Evolutionary conservation across 805 yeast species (phyloP), one percentile per base, ranked within the genome.

Genomic region (Hanseniaspora lachancei): DNA sequence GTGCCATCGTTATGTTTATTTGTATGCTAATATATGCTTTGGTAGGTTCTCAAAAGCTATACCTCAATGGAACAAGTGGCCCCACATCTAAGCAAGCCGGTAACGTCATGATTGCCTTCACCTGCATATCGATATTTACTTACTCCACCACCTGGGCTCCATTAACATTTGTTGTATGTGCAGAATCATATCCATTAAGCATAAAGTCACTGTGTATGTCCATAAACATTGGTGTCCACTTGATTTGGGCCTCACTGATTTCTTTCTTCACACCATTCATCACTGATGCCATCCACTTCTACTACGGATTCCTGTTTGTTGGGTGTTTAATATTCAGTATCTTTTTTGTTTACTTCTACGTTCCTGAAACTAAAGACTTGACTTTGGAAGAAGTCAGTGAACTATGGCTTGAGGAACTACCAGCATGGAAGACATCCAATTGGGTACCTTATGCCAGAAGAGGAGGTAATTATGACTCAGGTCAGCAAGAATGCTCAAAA

Each of bases 81-180:
- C 63, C 62, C 44, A 35, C 49, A 35, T 69, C 77, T 41, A 74
- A 72, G 59, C 72, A 80, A 57, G 78, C 82, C 43, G 88, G 87
- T 69, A 70, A 79, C 64, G 81, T 78, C 49, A 80, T 83, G 86
- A 81, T 83, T 66, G 78, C 80, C 69, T 74, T 83, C 62, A 75
- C 87, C 35, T 81, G 86, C 72, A 70, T 83, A 62, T 82, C 73
- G 74, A 80, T 82, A 60, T 81, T 81, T 76, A 79, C 74, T 74
- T 82, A 82, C 62, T 88, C 88, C 38, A 76, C 82, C 46, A 79
- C 87, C 34, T 82, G 88, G 88, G 88, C 86, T 59, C 85, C 87
- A 64, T 76, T 78, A 62, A 79, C 77, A 51, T 82, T 73, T 68
- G 79, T 80, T 58, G 80, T 82, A 61, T 76, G 79, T 36, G 76